phyloP scores from a whole-genome alignment of 495 filamentous ascomycete genomes.

The Monascus purpureus region DNA sequence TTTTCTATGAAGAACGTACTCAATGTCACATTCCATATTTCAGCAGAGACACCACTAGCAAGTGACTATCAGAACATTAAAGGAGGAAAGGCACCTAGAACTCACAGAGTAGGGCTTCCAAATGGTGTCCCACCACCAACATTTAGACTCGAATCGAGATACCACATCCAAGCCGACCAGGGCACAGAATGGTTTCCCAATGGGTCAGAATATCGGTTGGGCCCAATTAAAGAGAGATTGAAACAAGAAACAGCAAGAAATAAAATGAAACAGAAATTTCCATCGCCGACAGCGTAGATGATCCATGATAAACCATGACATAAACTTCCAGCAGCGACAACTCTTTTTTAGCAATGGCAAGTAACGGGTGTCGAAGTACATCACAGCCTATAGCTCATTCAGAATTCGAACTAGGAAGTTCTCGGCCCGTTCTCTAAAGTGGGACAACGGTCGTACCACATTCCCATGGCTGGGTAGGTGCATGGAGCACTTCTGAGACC shows the following conservation, averaged over 20 bases:
- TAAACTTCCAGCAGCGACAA: conserved; percentile 39
- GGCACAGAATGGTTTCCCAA: conserved; percentile 7
- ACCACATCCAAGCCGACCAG: conserved; percentile 11
- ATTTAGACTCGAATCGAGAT: conserved; percentile 13
- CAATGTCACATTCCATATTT: too few relatives aligned
- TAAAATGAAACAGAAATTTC: conserved; percentile 1
- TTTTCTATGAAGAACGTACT: too few relatives aligned
- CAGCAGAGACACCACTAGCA: background rate
- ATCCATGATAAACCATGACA: background rate
- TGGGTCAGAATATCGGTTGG: conserved; percentile 7
- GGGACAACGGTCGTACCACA: conserved; percentile 11
- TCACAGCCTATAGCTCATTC: too few relatives aligned
- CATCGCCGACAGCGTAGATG: background rate
- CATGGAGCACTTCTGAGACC: conserved; percentile 14
- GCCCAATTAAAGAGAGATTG: conserved; percentile 5
- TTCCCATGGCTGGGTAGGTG: conserved; percentile 15
- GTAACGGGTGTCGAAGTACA: too few relatives aligned
- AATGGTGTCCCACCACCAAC: conserved; percentile 10
- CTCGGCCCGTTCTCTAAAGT: conserved; percentile 8
- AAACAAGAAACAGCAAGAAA: conserved; percentile 5
- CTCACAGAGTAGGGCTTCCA: conserved; percentile 9
- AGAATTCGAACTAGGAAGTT: conserved; percentile 8
- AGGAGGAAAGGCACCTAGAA: conserved; percentile 5
- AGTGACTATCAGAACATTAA: too few relatives aligned
- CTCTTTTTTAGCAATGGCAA: conserved; percentile 9